Percentiles rank a stretch among this genome's conserved stretches.
These are phyloP conservation scores for Kwoniella bestiolae DNA, from an alignment of 768 basidiomycete species.

Conservation along the genomic window DNA sequence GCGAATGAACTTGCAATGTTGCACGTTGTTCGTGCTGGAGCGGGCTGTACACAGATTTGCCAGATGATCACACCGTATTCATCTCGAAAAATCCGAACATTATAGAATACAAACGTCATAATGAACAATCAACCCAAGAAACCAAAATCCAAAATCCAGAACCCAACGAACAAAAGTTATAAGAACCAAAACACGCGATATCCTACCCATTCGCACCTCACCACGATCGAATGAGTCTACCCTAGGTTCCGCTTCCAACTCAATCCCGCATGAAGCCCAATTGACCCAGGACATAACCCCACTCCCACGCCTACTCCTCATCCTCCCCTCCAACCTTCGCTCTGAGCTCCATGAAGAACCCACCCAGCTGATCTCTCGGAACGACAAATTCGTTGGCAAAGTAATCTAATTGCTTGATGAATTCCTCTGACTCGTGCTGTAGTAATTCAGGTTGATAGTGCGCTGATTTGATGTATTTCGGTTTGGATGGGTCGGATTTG, in stretches of 20 bases:
- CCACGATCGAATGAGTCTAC: no score
- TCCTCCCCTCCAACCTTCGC: slow-evolving; percentile 33
- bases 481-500: slow-evolving; percentile 15
- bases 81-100: not conserved
- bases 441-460: slow-evolving; percentile 48
- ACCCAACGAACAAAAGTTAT: no score
- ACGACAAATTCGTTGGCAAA: slow-evolving; percentile 43
- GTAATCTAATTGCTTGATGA: slow-evolving; percentile 39
- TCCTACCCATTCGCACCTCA: no score
- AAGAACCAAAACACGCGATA: no score
- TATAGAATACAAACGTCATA: not conserved
- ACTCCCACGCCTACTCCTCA: not conserved
- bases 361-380: slow-evolving; percentile 39
- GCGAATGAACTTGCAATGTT: no score
- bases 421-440: slow-evolving; percentile 47
- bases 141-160: not conserved
- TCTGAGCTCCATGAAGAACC: slow-evolving; percentile 40
- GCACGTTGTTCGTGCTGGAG: no score
- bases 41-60: no score
- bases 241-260: no score
- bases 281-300: not conserved
- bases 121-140: not conserved
- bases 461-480: slow-evolving; percentile 27
- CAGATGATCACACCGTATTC: not conserved
- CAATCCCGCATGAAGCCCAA: not conserved